Conservation (phyloP, 208 protist species). For the Acanthamoeba castellanii region DNA sequence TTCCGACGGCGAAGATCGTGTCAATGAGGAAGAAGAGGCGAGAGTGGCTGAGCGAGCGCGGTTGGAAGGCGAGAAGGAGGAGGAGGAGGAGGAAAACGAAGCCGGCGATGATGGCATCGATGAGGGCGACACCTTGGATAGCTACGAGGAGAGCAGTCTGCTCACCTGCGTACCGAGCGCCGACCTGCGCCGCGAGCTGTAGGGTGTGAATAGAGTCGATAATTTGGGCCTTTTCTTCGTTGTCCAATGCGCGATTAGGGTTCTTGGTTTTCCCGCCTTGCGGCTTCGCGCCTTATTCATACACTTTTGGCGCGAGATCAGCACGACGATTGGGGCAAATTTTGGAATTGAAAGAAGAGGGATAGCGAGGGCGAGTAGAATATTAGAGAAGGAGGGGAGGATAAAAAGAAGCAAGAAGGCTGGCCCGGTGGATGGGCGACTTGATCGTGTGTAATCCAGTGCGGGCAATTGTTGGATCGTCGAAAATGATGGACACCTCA, state of each 20-base stretch:
- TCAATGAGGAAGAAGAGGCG: neutral
- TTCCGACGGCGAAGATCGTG: neutral
- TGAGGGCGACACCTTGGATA: neutral
- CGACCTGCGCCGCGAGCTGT: neutral
- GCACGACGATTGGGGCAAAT: neutral
- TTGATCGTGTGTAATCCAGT: conserved; percentile 5
- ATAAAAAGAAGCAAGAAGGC: neutral
- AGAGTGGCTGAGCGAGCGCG: neutral
- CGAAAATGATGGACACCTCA: conserved; percentile 47
- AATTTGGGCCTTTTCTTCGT: too few species aligned
- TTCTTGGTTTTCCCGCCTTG: neutral
- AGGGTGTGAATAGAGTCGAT: too few species aligned
- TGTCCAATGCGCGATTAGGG: neutral
- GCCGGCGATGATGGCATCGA: neutral
- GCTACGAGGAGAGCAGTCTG: neutral
- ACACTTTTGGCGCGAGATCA: conserved; percentile 1
- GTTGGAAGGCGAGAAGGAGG: neutral
- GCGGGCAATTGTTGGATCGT: neutral
- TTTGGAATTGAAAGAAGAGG: neutral
- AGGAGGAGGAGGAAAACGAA: neutral
- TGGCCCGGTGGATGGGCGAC: neutral
- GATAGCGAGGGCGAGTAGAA: neutral
- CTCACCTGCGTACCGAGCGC: neutral
- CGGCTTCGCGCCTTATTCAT: neutral
- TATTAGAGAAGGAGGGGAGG: neutral